Conservation (phyloP, 2,329 filamentous ascomycete species). For the Colletotrichum coccodes region DNA sequence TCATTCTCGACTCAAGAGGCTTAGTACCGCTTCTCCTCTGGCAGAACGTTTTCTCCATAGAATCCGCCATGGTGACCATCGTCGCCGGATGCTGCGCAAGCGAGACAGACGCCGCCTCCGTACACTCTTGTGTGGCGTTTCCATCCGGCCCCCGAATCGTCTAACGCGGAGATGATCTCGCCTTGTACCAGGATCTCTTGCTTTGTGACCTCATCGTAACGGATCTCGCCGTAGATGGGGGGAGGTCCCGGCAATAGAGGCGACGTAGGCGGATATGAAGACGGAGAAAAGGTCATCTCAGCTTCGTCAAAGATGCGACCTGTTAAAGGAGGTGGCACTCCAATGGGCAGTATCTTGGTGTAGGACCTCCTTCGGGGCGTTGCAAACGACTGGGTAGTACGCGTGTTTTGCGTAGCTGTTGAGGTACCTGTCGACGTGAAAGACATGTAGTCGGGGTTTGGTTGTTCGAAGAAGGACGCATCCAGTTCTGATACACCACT, state of each 20-base stretch:
- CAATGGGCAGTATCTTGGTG: constrained; percentile 51
- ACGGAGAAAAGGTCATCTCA: constrained; percentile 51
- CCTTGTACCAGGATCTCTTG: constrained; percentile 57
- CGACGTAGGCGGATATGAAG: constrained; percentile 60
- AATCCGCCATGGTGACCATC: constrained; percentile 57
- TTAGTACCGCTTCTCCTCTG: constrained; percentile 58
- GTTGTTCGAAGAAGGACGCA: constrained; percentile 57
- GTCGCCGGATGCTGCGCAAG: constrained; percentile 60
- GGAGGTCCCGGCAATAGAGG: constrained; percentile 60
- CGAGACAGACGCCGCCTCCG: constrained; percentile 66
- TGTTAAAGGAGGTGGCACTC: constrained; percentile 38
- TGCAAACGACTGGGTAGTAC: constrained; percentile 39
- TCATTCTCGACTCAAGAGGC: neutral
- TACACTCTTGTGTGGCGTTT: constrained; percentile 69
- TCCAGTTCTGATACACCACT: constrained; percentile 47
- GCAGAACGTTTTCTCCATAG: constrained; percentile 64
- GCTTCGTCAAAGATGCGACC: constrained; percentile 31
- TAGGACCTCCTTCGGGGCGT: constrained; percentile 54
- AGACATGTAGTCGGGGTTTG: constrained; percentile 60
- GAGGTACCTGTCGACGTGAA: constrained; percentile 41
- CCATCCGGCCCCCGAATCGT: constrained; percentile 62
- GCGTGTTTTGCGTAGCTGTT: constrained; percentile 35
- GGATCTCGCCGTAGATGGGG: constrained; percentile 41
- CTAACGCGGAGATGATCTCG: constrained; percentile 60
- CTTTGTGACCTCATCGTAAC: constrained; percentile 38